Evolutionary conservation across 768 basidiomycete genomes (phyloP), one percentile per base, ranked within the genome.

Genomic region (Agaricus blazei): DNA sequence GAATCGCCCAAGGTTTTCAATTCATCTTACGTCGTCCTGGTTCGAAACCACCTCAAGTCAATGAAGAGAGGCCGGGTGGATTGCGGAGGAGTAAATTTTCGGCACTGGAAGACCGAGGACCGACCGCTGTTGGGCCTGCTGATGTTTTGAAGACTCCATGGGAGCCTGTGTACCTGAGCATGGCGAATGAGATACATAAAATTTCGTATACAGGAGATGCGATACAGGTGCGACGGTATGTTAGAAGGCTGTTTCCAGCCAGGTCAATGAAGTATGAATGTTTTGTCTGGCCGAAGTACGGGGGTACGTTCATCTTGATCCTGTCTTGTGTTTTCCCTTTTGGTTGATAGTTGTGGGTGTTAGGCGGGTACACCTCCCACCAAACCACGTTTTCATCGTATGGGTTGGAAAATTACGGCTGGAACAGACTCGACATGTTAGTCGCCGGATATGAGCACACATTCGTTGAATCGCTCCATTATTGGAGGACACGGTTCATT

Each of bases 1-100:
- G 96, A 24, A 78, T 98, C 11, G 85, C 90, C 11, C 93, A 98
- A 68, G 95, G 95, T 23, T 98, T 98, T 69, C 96, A 98, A 66
- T 91, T 98, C 63, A 83, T 97, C 23, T 72, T 94, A 15, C 76
- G 77, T 24, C 76, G 81, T 8, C 68, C 64, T 9, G 60, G 58
- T 9, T 67, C 68, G 63, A 29, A 62, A 54, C 36, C 59, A 46
- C 34, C 43, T 24, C 54, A 47, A 69, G 74, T 14, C 3, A 62
- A 62, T 19, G 64, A 64, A 34, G 73, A 74, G 23, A 65, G 68
- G 51, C 57, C 68, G 54, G 55, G 65, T 34, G 34, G 34, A 9
- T 62, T 77, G 45, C 70, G 81, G 29, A 75, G 84, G 52, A 68
- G 76, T 19, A 82, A 84, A 61, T 81, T 86, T 60, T 63, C 80